Evolutionary conservation across 2,329 filamentous ascomycete species (phyloP).

Genomic region (Alternaria triticimaculans): DNA sequence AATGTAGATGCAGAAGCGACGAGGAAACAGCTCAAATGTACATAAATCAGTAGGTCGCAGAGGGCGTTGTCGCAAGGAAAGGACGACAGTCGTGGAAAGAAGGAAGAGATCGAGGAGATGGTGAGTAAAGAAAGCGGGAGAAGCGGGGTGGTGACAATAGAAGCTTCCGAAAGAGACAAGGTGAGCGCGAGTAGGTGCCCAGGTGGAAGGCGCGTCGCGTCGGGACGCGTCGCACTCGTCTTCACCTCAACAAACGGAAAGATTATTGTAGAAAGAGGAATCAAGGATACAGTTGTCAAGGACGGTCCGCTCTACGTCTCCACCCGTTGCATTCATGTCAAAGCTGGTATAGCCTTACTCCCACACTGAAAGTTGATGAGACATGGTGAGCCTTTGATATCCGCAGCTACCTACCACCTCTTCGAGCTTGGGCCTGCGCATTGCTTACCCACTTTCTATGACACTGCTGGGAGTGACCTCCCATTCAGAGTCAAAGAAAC

Average conservation of each 20-base stretch:
- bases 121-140: constrained; percentile 7
- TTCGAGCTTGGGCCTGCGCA: background rate
- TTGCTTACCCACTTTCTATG: constrained; percentile 14
- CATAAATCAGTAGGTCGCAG: constrained; percentile 31
- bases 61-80: constrained; percentile 20
- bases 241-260: constrained; percentile 15
- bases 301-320: background rate
- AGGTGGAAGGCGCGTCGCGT: constrained; percentile 20
- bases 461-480: constrained; percentile 57
- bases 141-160: constrained; percentile 17
- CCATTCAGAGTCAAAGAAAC: constrained; percentile 64
- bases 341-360: background rate
- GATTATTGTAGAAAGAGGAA: background rate
- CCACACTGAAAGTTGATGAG: background rate
- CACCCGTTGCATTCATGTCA: background rate
- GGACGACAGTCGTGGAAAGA: constrained; percentile 24
- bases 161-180: constrained; percentile 11
- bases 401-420: background rate
- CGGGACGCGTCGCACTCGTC: constrained; percentile 7
- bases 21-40: constrained; percentile 31
- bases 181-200: constrained; percentile 12
- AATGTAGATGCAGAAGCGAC: constrained; percentile 44
- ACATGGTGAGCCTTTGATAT: background rate
- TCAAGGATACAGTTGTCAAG: background rate
- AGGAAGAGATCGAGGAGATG: constrained; percentile 11